phyloP scores from a whole-genome alignment of 768 basidiomycete genomes.

The Gymnopilus junonius region DNA sequence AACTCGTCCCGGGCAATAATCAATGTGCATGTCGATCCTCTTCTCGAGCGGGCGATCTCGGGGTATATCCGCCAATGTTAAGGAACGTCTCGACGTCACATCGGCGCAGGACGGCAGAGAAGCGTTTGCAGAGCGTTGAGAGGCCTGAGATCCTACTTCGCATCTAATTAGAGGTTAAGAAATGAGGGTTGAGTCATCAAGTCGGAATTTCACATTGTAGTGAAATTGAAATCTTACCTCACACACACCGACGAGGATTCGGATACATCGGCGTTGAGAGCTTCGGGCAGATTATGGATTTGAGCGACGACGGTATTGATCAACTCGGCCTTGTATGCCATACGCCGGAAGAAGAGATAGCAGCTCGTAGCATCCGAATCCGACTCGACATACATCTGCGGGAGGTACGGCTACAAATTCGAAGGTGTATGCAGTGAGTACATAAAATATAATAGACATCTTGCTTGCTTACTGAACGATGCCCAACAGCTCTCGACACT shows the following conservation, averaged over 20 bases:
- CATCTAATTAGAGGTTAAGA: constrained; percentile 74
- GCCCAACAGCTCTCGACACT: constrained; percentile 75
- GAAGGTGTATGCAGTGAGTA: neutral
- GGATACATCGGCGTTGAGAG: constrained; percentile 80
- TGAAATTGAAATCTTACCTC: constrained; percentile 55
- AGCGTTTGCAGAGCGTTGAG: constrained; percentile 86
- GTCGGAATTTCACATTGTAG: too few species aligned
- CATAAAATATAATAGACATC: too few species aligned
- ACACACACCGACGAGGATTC: constrained; percentile 92
- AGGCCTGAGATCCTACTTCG: constrained; percentile 81
- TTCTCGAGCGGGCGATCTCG: constrained; percentile 92
- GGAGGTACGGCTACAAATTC: constrained; percentile 77
- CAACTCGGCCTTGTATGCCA: constrained; percentile 86
- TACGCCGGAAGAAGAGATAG: constrained; percentile 91
- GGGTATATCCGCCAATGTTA: constrained; percentile 78
- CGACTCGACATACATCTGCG: constrained; percentile 85
- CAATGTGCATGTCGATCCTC: constrained; percentile 90
- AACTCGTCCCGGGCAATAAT: constrained; percentile 91
- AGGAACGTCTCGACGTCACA: constrained; percentile 89
- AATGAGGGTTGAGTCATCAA: too few species aligned
- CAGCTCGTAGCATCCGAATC: constrained; percentile 90
- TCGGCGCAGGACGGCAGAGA: constrained; percentile 79
- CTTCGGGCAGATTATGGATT: constrained; percentile 82
- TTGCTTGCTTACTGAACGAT: constrained; percentile 82
- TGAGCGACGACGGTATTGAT: constrained; percentile 84